These are phyloP conservation scores for Marasmius fiardii DNA, from an alignment of 1,284 basidiomycete genomes.

Conservation along the genomic window DNA sequence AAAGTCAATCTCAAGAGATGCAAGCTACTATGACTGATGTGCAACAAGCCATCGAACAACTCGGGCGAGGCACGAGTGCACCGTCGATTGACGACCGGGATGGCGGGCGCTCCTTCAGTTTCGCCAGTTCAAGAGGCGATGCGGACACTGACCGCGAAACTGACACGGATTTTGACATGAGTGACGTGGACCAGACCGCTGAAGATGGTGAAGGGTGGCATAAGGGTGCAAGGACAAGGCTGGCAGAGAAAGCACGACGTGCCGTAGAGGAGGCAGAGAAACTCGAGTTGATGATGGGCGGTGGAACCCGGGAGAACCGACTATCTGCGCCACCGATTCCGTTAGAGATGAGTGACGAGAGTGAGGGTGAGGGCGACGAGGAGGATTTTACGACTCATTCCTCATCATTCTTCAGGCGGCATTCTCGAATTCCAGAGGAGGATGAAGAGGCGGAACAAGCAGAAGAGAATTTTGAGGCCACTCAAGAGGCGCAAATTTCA, in stretches of 20 bases:
- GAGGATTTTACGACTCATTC: slow-evolving; percentile 30
- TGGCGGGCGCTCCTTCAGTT: slow-evolving; percentile 67
- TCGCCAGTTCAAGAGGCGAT: slow-evolving; percentile 59
- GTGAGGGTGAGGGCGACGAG: slow-evolving; percentile 57
- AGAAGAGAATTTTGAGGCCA: slow-evolving; percentile 16
- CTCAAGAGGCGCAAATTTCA: slow-evolving; percentile 9
- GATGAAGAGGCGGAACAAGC: slow-evolving; percentile 46
- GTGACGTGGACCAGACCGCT: slow-evolving; percentile 37
- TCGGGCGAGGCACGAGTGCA: slow-evolving; percentile 37
- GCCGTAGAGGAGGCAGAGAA: slow-evolving; percentile 56
- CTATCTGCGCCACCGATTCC: slow-evolving; percentile 60
- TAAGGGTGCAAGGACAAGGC: slow-evolving; percentile 58
- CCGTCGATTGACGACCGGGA: slow-evolving; percentile 41
- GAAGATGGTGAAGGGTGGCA: slow-evolving; percentile 58
- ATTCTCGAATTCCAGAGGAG: slow-evolving; percentile 64
- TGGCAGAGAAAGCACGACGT: slow-evolving; percentile 72
- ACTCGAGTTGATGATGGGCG: slow-evolving; percentile 41
- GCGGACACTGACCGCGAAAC: slow-evolving; percentile 52
- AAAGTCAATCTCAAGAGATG: slow-evolving; percentile 56
- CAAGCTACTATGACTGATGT: slow-evolving; percentile 84
- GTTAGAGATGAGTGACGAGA: slow-evolving; percentile 79
- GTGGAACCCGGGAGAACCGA: slow-evolving; percentile 26
- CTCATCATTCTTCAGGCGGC: slow-evolving; percentile 34
- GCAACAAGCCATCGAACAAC: slow-evolving; percentile 81
- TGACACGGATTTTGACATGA: slow-evolving; percentile 49